Percentiles rank a stretch among this genome's conserved stretches.
Evolutionary conservation across 2,329 filamentous ascomycete genomes (phyloP).

Genomic region (Beauveria sp.): DNA sequence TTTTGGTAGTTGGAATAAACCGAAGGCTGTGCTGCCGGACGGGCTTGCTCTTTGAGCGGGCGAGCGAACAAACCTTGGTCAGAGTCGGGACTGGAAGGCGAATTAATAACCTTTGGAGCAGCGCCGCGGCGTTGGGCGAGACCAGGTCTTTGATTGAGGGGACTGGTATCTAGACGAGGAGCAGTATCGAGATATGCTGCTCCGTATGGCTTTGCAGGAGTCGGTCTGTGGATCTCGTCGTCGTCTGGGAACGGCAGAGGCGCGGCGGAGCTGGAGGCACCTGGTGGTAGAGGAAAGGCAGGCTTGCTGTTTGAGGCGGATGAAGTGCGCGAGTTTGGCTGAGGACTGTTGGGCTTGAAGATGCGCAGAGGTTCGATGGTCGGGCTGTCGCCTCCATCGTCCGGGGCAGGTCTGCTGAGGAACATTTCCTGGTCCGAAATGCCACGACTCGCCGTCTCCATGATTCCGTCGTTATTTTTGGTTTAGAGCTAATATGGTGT

Average conservation of each 20-base stretch:
- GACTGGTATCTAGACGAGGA: constrained; percentile 47
- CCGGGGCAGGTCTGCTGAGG: constrained; percentile 50
- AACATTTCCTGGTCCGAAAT: constrained; percentile 79
- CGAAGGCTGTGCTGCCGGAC: constrained; percentile 32
- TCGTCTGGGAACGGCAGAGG: constrained; percentile 68
- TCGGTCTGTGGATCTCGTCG: constrained; percentile 44
- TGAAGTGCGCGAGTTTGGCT: constrained; percentile 37
- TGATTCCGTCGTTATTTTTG: background rate
- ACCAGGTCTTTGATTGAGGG: constrained; percentile 51
- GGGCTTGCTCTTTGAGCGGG: constrained; percentile 39
- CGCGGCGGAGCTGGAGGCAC: constrained; percentile 62
- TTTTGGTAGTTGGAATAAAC: constrained; percentile 45
- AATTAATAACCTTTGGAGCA: constrained; percentile 74
- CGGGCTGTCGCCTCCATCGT: constrained; percentile 57
- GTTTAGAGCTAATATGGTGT: background rate
- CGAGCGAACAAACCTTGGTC: constrained; percentile 78
- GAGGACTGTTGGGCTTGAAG: constrained; percentile 66
- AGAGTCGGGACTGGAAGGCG: constrained; percentile 68
- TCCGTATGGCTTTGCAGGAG: constrained; percentile 37
- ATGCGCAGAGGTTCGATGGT: constrained; percentile 80
- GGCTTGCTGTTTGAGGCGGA: constrained; percentile 40
- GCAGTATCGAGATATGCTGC: constrained; percentile 41
- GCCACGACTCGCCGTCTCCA: constrained; percentile 45
- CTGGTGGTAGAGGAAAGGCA: constrained; percentile 57
- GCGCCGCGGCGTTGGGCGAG: constrained; percentile 77